Base-by-base conservation (phyloP, 1,284 basidiomycete species). In the Thecaphora thlaspeos region DNA sequence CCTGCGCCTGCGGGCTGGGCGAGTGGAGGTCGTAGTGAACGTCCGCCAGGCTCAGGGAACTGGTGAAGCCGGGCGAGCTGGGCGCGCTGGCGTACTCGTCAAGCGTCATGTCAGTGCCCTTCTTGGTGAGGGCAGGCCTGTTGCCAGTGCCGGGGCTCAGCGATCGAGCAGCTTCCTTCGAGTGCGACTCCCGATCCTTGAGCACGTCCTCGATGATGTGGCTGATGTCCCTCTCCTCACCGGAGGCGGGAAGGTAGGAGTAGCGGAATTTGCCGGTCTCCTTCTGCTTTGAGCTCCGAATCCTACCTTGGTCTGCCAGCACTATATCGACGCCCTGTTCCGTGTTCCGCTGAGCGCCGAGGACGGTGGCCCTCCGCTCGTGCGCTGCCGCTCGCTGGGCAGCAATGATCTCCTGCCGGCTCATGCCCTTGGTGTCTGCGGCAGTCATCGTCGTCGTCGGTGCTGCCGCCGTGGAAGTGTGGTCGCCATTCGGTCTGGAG, bases 401-500 rank as follows among this genome's bases (percentile, higher is more conserved):
- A n/a, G 88, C 89, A 44, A 94, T 94, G 71, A 94, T 88, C 66
- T 94, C 90, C 66, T 89, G 88, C 39, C 86, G 84, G 8, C 88
- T 88, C 43, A 84, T 60, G 46, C 41, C 54, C 23, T 38, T 28
- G 26, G 26, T 28, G 7, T 28, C 26, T 28, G 26, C 26, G 5
- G 26, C 26, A n/a, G n/a, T n/a, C n/a, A n/a, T n/a, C n/a, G n/a
- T n/a, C n/a, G n/a, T n/a, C n/a, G n/a, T n/a, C n/a, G n/a, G n/a
- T n/a, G n/a, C n/a, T n/a, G n/a, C n/a, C n/a, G n/a, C n/a, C n/a
- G n/a, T n/a, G n/a, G n/a, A n/a, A n/a, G n/a, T n/a, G n/a, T n/a
- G n/a, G n/a, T n/a, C n/a, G n/a, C n/a, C n/a, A n/a, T n/a, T n/a
- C 32, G 10, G 32, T 34, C 32, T 10, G 32, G 10, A 10, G 32